These are phyloP conservation scores for Euphorbia celastroides DNA, from an alignment of 441 rosid species.

Conservation along the genomic window DNA sequence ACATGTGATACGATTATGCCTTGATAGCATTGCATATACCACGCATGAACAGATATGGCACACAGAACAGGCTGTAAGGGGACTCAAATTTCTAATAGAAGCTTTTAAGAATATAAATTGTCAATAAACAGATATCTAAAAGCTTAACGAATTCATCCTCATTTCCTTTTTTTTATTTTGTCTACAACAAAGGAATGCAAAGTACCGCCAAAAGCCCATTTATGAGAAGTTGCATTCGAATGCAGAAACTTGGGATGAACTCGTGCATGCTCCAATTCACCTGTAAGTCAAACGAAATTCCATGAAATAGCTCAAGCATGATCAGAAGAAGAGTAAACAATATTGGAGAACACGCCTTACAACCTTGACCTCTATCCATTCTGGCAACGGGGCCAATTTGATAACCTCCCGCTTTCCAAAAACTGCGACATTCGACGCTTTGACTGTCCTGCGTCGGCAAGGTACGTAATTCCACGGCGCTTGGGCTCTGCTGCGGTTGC, in stretches of 20 bases:
- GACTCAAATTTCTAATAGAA: neutral
- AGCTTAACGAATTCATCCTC: neutral
- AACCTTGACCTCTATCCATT: conserved; percentile 34
- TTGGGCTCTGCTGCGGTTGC: conserved; percentile 12
- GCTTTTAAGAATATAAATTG: neutral
- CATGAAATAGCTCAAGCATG: neutral
- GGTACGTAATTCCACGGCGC: neutral
- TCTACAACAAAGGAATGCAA: neutral
- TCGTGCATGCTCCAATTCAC: conserved; percentile 74
- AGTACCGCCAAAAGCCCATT: conserved; percentile 95
- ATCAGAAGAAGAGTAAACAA: neutral
- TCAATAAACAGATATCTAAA: neutral
- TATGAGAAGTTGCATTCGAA: conserved; percentile 97
- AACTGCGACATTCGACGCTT: conserved; percentile 49
- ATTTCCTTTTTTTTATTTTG: neutral
- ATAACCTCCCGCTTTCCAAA: conserved; percentile 81
- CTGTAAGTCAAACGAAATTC: conserved; percentile 24
- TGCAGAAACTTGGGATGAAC: conserved; percentile 93
- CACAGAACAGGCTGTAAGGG: no score
- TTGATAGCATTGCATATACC: neutral
- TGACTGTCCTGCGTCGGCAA: conserved; percentile 21
- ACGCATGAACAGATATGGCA: neutral
- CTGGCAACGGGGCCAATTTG: conserved; percentile 24
- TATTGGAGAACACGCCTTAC: neutral
- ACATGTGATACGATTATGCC: neutral